phyloP scores from a whole-genome alignment of 2,329 filamentous ascomycete genomes.

The Calycina herbarum region DNA sequence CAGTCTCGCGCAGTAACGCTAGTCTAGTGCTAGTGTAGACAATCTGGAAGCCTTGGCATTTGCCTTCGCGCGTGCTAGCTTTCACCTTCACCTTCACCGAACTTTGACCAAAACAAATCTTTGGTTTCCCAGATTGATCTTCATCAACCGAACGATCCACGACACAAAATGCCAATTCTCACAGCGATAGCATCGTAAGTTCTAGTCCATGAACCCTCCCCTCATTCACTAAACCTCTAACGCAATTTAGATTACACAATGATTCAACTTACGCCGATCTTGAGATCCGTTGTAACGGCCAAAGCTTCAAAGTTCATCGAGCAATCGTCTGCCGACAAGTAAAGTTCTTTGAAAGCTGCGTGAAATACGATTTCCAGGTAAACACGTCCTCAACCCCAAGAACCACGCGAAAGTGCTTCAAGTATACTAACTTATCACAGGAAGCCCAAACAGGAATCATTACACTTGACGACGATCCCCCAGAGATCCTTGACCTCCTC shows the following conservation, averaged over 20 bases:
- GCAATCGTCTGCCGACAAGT: background rate
- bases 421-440: background rate
- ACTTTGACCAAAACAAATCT: no score
- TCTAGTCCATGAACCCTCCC: background rate
- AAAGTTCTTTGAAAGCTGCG: background rate
- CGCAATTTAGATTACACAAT: slow-evolving; percentile 36
- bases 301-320: background rate
- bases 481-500: background rate
- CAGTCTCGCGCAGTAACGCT: no score
- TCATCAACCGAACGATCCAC: no score
- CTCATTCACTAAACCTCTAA: background rate
- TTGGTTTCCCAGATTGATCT: no score
- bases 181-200: background rate
- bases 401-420: background rate
- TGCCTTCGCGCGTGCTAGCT: no score
- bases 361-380: background rate
- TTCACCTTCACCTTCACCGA: no score
- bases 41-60: no score
- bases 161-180: background rate
- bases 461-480: background rate
- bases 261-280: background rate
- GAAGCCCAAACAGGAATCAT: background rate
- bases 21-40: no score
- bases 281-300: background rate
- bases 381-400: background rate